Conservation (phyloP, 2,329 filamentous ascomycete species). For the Emergomyces africanus region DNA sequence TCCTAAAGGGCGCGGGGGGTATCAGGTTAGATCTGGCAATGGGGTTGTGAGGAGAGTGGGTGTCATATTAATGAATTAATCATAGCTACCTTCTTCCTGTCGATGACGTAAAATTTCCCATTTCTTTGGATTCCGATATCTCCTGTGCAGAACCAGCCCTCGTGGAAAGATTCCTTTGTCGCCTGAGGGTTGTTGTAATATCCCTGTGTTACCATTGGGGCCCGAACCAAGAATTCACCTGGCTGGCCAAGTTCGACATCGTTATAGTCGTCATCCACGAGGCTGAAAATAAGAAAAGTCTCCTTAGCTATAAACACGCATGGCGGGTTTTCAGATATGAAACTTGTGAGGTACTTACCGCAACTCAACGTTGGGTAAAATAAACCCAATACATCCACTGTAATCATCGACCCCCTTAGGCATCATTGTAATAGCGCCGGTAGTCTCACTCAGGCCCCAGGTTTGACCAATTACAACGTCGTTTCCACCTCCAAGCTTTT, state of each 20-base stretch:
- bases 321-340: not conserved
- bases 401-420: not conserved
- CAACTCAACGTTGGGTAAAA: not conserved
- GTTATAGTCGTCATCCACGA: constrained; percentile 2
- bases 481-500: not conserved
- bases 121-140: not conserved
- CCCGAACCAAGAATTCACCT: constrained; percentile 1
- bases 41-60: too few relatives aligned
- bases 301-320: not conserved
- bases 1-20: not conserved
- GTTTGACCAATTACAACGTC: not conserved
- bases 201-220: not conserved
- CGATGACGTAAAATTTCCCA: constrained; percentile 1
- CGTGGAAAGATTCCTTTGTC: not conserved
- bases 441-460: constrained; percentile 1
- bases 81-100: constrained; percentile 2
- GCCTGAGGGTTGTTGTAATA: constrained; percentile 3
- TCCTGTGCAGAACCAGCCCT: constrained; percentile 3
- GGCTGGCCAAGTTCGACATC: not conserved
- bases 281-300: not conserved
- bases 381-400: not conserved
- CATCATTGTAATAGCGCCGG: not conserved
- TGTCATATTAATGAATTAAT: not conserved
- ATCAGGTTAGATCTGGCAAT: not conserved
- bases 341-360: not conserved